A percentile compares a stretch with the other conserved stretches of the same genome.
phyloP scores from a whole-genome alignment of 1,284 basidiomycete species.

The Papiliotrema terrestris region DNA sequence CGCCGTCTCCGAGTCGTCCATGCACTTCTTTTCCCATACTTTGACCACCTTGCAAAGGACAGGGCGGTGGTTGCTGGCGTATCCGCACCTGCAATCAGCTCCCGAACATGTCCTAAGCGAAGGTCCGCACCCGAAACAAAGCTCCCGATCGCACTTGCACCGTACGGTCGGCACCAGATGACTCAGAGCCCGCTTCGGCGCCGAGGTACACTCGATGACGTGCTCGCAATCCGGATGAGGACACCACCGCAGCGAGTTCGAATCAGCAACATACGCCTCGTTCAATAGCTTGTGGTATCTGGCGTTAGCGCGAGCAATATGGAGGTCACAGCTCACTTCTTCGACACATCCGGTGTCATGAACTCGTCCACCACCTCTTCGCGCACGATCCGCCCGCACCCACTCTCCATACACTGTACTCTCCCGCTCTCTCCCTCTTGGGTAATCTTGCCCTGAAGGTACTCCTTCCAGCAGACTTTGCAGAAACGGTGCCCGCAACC shows the following conservation, averaged over 20 bases:
- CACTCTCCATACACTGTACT: constrained; percentile 90
- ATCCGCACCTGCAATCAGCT: constrained; percentile 55
- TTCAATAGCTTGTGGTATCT: constrained; percentile 85
- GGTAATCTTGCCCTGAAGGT: constrained; percentile 78
- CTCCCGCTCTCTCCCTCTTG: constrained; percentile 79
- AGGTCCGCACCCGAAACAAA: constrained; percentile 74
- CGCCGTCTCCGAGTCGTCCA: constrained; percentile 95
- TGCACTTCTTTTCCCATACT: constrained; percentile 96
- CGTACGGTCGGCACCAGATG: constrained; percentile 83
- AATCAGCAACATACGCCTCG: constrained; percentile 85
- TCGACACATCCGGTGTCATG: constrained; percentile 45
- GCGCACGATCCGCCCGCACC: constrained; percentile 71
- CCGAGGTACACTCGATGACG: constrained; percentile 82
- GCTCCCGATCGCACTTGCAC: constrained; percentile 68
- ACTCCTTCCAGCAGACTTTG: constrained; percentile 80
- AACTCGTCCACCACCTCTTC: constrained; percentile 53
- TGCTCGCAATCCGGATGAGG: constrained; percentile 69
- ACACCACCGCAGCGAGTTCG: constrained; percentile 83
- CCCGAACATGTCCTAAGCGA: background rate
- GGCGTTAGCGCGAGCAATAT: constrained; percentile 23
- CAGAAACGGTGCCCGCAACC: constrained; percentile 81
- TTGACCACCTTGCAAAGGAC: constrained; percentile 83
- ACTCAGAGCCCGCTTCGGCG: constrained; percentile 68
- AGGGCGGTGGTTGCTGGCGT: constrained; percentile 84
- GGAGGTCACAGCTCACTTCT: constrained; percentile 42